Percentiles rank a stretch among this genome's conserved stretches.
These are phyloP conservation scores for Agrocybe chaxingu DNA, from an alignment of 768 basidiomycete species.

Conservation along the genomic window DNA sequence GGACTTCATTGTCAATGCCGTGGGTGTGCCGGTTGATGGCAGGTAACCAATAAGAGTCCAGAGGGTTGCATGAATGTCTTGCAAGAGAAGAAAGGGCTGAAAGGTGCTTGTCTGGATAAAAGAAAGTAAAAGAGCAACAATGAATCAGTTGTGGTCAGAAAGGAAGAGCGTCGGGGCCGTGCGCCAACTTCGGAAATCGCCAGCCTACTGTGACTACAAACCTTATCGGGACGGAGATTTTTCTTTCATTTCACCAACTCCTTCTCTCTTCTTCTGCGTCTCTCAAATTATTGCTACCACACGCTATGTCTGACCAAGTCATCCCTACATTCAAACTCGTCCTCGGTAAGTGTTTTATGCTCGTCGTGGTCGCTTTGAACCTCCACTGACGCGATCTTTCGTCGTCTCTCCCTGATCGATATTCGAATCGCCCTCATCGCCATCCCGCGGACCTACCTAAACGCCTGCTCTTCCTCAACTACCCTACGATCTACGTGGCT, in stretches of 20 bases:
- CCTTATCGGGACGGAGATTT: conserved; percentile 40
- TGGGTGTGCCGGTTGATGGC: too few relatives aligned
- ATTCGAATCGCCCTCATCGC: conserved; percentile 26
- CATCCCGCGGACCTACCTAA: conserved; percentile 14
- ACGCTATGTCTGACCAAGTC: conserved; percentile 39
- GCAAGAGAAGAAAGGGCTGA: background rate
- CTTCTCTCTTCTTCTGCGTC: conserved; percentile 20
- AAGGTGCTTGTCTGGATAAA: background rate
- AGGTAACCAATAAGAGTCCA: too few relatives aligned
- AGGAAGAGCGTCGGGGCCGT: conserved; percentile 15
- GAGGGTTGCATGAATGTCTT: too few relatives aligned
- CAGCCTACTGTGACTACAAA: conserved; percentile 27
- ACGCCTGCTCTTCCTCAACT: conserved; percentile 15
- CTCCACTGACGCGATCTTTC: conserved; percentile 27
- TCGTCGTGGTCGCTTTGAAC: conserved; percentile 4
- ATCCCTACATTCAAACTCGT: conserved; percentile 99
- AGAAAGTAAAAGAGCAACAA: background rate
- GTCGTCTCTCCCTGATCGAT: conserved; percentile 52
- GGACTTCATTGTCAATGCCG: too few relatives aligned
- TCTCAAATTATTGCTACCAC: conserved; percentile 17
- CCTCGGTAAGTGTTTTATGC: conserved; percentile 63
- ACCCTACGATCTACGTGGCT: conserved; percentile 14
- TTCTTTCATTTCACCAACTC: conserved; percentile 25
- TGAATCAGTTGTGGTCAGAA: conserved; percentile 6
- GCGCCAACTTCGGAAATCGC: conserved; percentile 32